Conservation (phyloP, 129 eudicot species). For the Centella asiatica region DNA sequence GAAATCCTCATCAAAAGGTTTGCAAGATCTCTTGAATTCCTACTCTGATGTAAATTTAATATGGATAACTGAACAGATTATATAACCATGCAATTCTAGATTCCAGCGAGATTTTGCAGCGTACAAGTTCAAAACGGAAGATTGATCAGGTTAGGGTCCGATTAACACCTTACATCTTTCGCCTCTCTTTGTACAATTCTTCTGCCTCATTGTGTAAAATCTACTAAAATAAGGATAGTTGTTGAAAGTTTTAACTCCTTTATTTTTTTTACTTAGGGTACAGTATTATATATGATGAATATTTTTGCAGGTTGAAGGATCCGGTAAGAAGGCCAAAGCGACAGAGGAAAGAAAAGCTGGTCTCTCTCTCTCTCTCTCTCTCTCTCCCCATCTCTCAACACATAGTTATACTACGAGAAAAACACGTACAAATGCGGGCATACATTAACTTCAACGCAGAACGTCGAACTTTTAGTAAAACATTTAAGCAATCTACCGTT, state of each 20-base stretch:
- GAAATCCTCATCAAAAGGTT: slow-evolving; percentile 36
- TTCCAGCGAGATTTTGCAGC: slow-evolving; percentile 23
- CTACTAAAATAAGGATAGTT: neutral
- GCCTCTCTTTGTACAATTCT: neutral
- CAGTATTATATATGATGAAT: slow-evolving; percentile 3
- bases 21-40: slow-evolving; percentile 7
- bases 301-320: slow-evolving; percentile 33
- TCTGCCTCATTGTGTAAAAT: neutral
- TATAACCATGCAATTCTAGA: slow-evolving; percentile 21
- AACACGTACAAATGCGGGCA: too few relatives aligned
- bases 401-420: too few relatives aligned
- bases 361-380: slow-evolving; percentile 20
- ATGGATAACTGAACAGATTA: slow-evolving; percentile 4
- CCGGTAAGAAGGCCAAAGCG: slow-evolving; percentile 30
- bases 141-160: slow-evolving; percentile 30
- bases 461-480: too few relatives aligned
- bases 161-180: neutral
- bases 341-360: slow-evolving; percentile 36
- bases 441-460: too few relatives aligned
- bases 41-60: slow-evolving; percentile 5
- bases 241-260: neutral
- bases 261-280: slow-evolving; percentile 1
- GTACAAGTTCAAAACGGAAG: slow-evolving; percentile 18
- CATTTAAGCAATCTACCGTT: too few relatives aligned
- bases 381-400: neutral